Evolutionary conservation across 2,329 filamentous ascomycete species (phyloP).

Genomic region (Exophiala sp.): DNA sequence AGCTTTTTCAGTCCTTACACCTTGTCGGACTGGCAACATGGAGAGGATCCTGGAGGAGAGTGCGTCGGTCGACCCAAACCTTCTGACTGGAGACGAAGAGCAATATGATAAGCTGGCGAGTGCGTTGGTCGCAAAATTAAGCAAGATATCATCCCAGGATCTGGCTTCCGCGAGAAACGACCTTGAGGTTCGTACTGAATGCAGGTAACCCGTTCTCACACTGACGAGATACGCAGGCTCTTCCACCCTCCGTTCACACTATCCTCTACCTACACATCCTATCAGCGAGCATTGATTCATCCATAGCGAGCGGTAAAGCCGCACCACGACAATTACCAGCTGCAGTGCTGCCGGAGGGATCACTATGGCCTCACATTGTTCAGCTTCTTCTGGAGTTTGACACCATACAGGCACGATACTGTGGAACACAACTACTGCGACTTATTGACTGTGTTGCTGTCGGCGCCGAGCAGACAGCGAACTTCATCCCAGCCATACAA

Average conservation of each 20-base stretch:
- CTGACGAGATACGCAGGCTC: constrained; percentile 32
- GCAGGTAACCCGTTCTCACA: background rate
- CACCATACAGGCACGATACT: constrained; percentile 43
- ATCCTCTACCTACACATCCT: constrained; percentile 59
- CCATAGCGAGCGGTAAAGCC: constrained; percentile 33
- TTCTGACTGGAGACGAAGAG: constrained; percentile 19
- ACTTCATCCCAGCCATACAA: constrained; percentile 38
- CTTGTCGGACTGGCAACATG: constrained; percentile 8
- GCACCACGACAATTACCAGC: constrained; percentile 33
- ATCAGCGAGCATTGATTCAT: constrained; percentile 44
- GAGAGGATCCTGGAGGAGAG: constrained; percentile 21
- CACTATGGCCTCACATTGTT: constrained; percentile 50
- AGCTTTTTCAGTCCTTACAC: background rate
- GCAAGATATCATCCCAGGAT: constrained; percentile 16
- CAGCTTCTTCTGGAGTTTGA: constrained; percentile 55
- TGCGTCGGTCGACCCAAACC: constrained; percentile 10
- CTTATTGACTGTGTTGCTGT: constrained; percentile 36
- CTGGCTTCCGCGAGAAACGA: constrained; percentile 8
- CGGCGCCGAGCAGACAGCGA: constrained; percentile 34
- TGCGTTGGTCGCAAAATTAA: constrained; percentile 27
- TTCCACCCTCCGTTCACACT: constrained; percentile 58
- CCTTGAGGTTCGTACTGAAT: constrained; percentile 37
- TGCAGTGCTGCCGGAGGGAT: constrained; percentile 43
- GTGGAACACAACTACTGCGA: constrained; percentile 38
- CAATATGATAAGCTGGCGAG: constrained; percentile 41